A percentile compares a stretch with the other conserved stretches of the same genome.
These are phyloP conservation scores for Solanum sejunctum DNA, from an alignment of 257 asterid genomes.

Conservation along the genomic window DNA sequence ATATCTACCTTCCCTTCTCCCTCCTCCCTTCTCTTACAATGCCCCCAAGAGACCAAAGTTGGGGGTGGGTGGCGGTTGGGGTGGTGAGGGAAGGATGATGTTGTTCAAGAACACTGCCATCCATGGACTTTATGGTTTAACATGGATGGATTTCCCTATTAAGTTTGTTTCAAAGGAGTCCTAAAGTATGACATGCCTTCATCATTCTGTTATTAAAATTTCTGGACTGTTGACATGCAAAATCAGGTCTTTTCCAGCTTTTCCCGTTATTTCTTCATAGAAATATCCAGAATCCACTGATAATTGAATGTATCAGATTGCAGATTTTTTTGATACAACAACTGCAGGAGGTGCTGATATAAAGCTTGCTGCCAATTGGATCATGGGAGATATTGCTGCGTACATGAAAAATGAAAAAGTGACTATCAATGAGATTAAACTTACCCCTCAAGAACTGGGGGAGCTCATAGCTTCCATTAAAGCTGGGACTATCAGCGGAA, in stretches of 20 bases:
- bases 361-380: slow-evolving; percentile 87
- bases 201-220: neutral
- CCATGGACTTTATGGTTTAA: neutral
- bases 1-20: neutral
- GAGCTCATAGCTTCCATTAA: slow-evolving; percentile 80
- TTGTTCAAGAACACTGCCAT: neutral
- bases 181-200: neutral
- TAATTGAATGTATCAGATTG: slow-evolving; percentile 41
- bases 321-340: slow-evolving; percentile 76
- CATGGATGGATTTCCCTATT: neutral
- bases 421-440: slow-evolving; percentile 59
- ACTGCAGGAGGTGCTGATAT: slow-evolving; percentile 63
- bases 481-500: slow-evolving; percentile 85
- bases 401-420: slow-evolving; percentile 80
- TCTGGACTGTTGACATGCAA: neutral
- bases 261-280: neutral
- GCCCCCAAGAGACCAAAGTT: neutral
- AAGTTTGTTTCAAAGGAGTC: neutral
- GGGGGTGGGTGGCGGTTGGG: neutral
- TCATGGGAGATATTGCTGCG: slow-evolving; percentile 97
- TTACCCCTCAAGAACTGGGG: slow-evolving; percentile 66
- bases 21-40: neutral
- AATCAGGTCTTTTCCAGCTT: neutral
- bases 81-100: neutral
- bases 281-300: neutral